These are phyloP conservation scores for Hypoxylon sp. DNA, from an alignment of 2,329 filamentous ascomycete species.

Conservation along the genomic window DNA sequence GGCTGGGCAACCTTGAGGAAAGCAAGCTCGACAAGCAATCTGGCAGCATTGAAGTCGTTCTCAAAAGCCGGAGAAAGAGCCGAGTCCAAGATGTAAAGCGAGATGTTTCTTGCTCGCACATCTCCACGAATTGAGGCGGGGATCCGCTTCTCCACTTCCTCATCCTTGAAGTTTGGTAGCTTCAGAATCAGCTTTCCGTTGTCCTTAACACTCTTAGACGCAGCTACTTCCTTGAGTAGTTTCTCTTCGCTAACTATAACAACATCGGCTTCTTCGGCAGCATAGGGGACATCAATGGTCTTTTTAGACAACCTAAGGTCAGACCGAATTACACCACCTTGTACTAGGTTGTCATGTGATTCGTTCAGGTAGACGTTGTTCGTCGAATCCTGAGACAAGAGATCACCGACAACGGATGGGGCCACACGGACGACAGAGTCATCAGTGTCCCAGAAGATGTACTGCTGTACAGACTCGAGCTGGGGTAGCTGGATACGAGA, in stretches of 20 bases:
- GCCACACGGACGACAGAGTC: slow-evolving; percentile 75
- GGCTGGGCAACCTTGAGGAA: slow-evolving; percentile 84
- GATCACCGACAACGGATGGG: slow-evolving; percentile 68
- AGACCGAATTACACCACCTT: slow-evolving; percentile 83
- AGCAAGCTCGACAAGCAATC: slow-evolving; percentile 79
- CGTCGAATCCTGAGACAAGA: slow-evolving; percentile 79
- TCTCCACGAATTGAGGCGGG: slow-evolving; percentile 76
- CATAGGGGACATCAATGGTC: slow-evolving; percentile 85
- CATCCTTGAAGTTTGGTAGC: slow-evolving; percentile 83
- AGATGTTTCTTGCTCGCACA: slow-evolving; percentile 75
- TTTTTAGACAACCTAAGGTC: slow-evolving; percentile 88
- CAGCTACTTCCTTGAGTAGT: slow-evolving; percentile 81
- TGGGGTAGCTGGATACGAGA: slow-evolving; percentile 54
- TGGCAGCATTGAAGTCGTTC: slow-evolving; percentile 70
- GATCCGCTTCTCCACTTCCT: slow-evolving; percentile 90
- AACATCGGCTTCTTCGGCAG: slow-evolving; percentile 82
- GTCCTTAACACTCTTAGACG: slow-evolving; percentile 76
- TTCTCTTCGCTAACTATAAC: slow-evolving; percentile 82
- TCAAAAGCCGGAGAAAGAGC: slow-evolving; percentile 75
- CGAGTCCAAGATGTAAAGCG: slow-evolving; percentile 81
- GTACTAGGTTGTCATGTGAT: slow-evolving; percentile 72
- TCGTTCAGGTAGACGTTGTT: slow-evolving; percentile 71
- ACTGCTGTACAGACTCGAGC: slow-evolving; percentile 78
- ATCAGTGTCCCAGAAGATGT: slow-evolving; percentile 93
- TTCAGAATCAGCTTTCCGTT: slow-evolving; percentile 80